Evolutionary conservation across 2,329 filamentous ascomycete species (phyloP).

Genomic region (Lecanosticta acicola): DNA sequence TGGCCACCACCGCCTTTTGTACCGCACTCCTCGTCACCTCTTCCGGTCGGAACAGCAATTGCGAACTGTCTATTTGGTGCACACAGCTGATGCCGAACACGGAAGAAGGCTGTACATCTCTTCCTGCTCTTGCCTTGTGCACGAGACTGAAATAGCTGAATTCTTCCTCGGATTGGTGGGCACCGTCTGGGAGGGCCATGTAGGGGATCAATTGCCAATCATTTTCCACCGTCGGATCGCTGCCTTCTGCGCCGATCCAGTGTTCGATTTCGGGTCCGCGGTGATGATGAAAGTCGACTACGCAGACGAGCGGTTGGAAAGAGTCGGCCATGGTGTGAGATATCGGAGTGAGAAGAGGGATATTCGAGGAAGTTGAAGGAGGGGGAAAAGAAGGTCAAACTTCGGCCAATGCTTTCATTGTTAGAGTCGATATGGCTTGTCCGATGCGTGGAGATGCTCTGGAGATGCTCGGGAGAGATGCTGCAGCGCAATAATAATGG

Average conservation of each 20-base stretch:
- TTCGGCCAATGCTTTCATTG: constrained; percentile 3
- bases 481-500: neutral
- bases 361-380: neutral
- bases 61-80: constrained; percentile 75
- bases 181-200: constrained; percentile 93
- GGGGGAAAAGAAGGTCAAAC: neutral
- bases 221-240: constrained; percentile 74
- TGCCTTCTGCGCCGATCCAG: constrained; percentile 73
- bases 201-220: constrained; percentile 91
- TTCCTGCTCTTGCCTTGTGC: constrained; percentile 34
- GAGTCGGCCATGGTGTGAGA: constrained; percentile 8
- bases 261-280: constrained; percentile 84
- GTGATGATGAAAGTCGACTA: constrained; percentile 52
- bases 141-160: constrained; percentile 95
- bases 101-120: constrained; percentile 39
- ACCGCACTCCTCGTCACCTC: constrained; percentile 97
- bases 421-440: neutral
- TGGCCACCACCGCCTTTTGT: constrained; percentile 94
- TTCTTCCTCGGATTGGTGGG: constrained; percentile 89
- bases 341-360: neutral
- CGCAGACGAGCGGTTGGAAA: constrained; percentile 46
- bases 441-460: neutral
- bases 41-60: constrained; percentile 69
- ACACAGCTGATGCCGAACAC: constrained; percentile 95
- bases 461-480: neutral